Evolutionary conservation across 306 rosid species (phyloP), one percentile per base, ranked within the genome.

Genomic region (Ormosia semicastrata): DNA sequence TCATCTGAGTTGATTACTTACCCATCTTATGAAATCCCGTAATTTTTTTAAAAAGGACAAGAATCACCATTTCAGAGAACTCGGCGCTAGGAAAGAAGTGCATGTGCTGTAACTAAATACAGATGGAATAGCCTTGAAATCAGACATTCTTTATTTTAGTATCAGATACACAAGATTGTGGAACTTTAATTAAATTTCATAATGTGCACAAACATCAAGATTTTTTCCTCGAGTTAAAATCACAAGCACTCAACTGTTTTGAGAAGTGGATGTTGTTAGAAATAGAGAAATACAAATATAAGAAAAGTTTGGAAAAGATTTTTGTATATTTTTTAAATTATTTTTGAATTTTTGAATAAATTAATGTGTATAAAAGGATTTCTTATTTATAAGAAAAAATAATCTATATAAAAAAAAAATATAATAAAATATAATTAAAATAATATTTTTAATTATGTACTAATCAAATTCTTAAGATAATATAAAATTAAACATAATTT

Each of bases 131-230:
- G 84, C 89, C 64, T 89, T 39, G 86, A 60, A 69, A 49, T 71
- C 75, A 77, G 88, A 76, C 88, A 90, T 87, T 83, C 86, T 72
- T 80, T 73, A 74, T 44, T 44, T 44, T 81, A 84, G 79, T 76
- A 68, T 71, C 54, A 81, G 78, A 70, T 44, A 50, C 57, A 37
- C 75, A 84, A 71, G 83, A 76, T 83, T 52, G 79, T 39, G 76
- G 66, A 70, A 73, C 73, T 58, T 59, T 73, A 33, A 70, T 33
- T 62, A 32, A 59, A 76, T 49, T 62, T 83, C 75, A 76, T 80
- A 53, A 65, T 49, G 77, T 59, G 76, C 79, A 76, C 79, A 73
- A 39, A 72, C 82, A 46, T 43, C 74, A 36, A 76, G 65, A 18
- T 8, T 32, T 17, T 65, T 73, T 49, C 64, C 71, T 46, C 13